Base-by-base conservation (phyloP, 345 rosid species). In the Ceriops decandra region DNA sequence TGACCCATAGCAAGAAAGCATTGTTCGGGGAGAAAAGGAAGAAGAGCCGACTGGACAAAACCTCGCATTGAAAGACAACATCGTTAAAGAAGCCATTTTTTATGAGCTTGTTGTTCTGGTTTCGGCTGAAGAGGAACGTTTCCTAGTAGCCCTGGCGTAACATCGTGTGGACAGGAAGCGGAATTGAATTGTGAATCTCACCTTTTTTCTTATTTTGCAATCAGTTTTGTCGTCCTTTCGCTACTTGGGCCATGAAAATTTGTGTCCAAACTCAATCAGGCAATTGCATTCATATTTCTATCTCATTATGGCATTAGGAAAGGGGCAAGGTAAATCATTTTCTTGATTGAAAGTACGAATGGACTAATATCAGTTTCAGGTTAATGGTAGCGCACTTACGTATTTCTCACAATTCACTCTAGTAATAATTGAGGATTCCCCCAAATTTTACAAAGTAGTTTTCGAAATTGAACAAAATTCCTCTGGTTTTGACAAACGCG, bases 381-480 rank as follows among this genome's bases (percentile, higher is more conserved):
- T 7, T 9, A 36, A 36, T 10, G 42, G 15, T 11, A 38, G 9
- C 36, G 36, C 36, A 33, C 5, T 1, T 9, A 38, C 47, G 11
- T 3, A 42, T 42, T 42, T 42, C 49, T 42, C 17, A 13, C 49
- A 42, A 13, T 42, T 42, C 49, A 42, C 5, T 11, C 17, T 3
- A 42, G 49, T 42, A 15, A 42, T 13, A 42, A 42, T 42, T 42
- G 49, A 42, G 49, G 17, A 13, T 15, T 42, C 19, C 49, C 15
- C 49, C 49, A 13, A 13, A 3, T 42, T 42, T 42, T 42, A 15
- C 49, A 42, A 42, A 42, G 16, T 42, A 13, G 49, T 86, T 90
- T 69, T 87, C 93, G 62, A 89, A 93, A 83, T 68, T 85, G 58
- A 93, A 84, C 69, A 93, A 65, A 54, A 90, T 68, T 7, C 84